Evolutionary conservation across 2,329 filamentous ascomycete genomes (phyloP).

Genomic region (Colletotrichum chrysophilum): DNA sequence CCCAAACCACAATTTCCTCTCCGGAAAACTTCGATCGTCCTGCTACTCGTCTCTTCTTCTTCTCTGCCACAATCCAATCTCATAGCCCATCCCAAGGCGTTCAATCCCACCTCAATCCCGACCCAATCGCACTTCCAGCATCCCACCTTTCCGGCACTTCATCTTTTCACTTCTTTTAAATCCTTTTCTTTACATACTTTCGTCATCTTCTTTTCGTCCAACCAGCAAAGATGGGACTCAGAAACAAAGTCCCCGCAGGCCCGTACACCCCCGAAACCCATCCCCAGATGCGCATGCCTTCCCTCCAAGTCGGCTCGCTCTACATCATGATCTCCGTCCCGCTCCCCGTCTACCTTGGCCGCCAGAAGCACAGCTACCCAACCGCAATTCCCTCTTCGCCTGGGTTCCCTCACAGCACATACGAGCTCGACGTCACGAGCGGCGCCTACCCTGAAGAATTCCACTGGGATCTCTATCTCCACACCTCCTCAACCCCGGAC

Average conservation of each 20-base stretch:
- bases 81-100: accelerated
- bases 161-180: background rate
- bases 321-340: constrained; percentile 22
- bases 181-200: background rate
- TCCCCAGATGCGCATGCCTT: background rate
- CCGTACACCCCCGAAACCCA: constrained; percentile 6
- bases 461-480: constrained; percentile 41
- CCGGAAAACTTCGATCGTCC: no score
- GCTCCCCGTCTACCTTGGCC: constrained; percentile 7
- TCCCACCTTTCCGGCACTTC: background rate
- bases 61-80: accelerated
- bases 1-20: no score
- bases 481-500: constrained; percentile 27
- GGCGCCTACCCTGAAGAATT: constrained; percentile 32
- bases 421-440: constrained; percentile 24
- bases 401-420: constrained; percentile 6
- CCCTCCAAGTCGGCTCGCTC: constrained; percentile 10
- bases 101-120: background rate
- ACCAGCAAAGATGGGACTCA: background rate
- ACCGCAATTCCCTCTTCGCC: constrained; percentile 8
- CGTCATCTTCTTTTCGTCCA: background rate
- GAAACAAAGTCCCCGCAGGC: background rate
- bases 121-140: background rate
- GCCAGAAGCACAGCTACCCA: background rate
- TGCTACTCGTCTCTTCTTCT: background rate